phyloP scores from a whole-genome alignment of 352 stramenopile species.

The Peronospora destructor region DNA sequence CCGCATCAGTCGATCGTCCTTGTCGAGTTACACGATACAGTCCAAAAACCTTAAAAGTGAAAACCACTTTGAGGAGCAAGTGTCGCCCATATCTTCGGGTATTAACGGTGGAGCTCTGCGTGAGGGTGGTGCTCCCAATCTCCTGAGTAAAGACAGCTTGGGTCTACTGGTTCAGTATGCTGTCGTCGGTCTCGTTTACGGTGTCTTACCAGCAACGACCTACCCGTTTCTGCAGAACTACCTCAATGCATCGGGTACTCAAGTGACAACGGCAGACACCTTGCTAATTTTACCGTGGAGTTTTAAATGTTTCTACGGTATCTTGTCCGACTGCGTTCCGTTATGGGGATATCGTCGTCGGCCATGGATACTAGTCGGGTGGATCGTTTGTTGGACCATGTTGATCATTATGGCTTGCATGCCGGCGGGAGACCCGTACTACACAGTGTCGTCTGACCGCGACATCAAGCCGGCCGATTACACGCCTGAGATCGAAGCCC shows the following conservation, averaged over 20 bases:
- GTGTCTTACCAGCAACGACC: slow-evolving; percentile 31
- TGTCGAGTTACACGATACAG: slow-evolving; percentile 23
- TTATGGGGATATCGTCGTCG: slow-evolving; percentile 45
- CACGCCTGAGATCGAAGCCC: slow-evolving; percentile 19
- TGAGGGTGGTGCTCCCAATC: slow-evolving; percentile 26
- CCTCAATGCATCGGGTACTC: slow-evolving; percentile 21
- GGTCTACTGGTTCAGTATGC: slow-evolving; percentile 46
- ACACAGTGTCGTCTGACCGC: slow-evolving; percentile 24
- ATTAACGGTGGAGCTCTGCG: slow-evolving; percentile 40
- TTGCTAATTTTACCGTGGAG: slow-evolving; percentile 28
- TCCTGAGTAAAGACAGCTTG: slow-evolving; percentile 36
- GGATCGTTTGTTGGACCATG: slow-evolving; percentile 38
- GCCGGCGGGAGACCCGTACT: slow-evolving; percentile 49
- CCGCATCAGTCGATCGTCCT: slow-evolving; percentile 22
- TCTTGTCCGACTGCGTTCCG: slow-evolving; percentile 23
- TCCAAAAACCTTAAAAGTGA: slow-evolving; percentile 18
- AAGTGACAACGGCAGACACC: slow-evolving; percentile 18
- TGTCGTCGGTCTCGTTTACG: slow-evolving; percentile 44
- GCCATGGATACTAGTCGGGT: slow-evolving; percentile 53
- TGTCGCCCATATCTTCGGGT: slow-evolving; percentile 13
- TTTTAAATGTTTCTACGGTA: slow-evolving; percentile 29
- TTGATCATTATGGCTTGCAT: slow-evolving; percentile 42
- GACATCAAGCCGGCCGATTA: slow-evolving; percentile 25
- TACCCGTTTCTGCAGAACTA: slow-evolving; percentile 35
- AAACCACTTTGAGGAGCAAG: slow-evolving; percentile 19